A percentile compares a stretch with the other conserved stretches of the same genome.
Conservation (phyloP, 2,329 filamentous ascomycete genomes). For the Pseudogymnoascus destructans region DNA sequence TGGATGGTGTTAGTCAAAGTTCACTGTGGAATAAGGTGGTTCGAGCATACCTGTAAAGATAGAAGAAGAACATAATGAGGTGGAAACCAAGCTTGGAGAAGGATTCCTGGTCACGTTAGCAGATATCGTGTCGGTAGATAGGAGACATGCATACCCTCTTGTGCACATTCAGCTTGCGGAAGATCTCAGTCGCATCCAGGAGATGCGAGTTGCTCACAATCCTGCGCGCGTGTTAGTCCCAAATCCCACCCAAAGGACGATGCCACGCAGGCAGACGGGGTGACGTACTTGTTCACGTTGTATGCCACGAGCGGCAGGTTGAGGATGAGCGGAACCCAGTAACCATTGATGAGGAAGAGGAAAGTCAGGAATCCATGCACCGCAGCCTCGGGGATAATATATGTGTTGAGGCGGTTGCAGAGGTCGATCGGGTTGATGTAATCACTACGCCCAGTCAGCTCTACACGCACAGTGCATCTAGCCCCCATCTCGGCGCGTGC, state of each 20-base stretch:
- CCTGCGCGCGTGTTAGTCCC: slow-evolving; percentile 35
- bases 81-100: slow-evolving; percentile 99
- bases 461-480: neutral
- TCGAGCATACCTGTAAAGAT: slow-evolving; percentile 58
- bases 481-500: neutral
- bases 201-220: slow-evolving; percentile 96
- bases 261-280: neutral
- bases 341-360: slow-evolving; percentile 95
- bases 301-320: slow-evolving; percentile 86
- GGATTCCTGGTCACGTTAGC: slow-evolving; percentile 55
- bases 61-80: slow-evolving; percentile 99
- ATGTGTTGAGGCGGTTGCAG: slow-evolving; percentile 99
- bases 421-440: slow-evolving; percentile 99
- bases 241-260: neutral
- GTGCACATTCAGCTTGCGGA: slow-evolving; percentile 96
- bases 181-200: slow-evolving; percentile 95
- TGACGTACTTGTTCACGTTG: slow-evolving; percentile 91
- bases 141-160: slow-evolving; percentile 60
- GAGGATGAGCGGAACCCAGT: slow-evolving; percentile 86
- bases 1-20: neutral
- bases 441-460: slow-evolving; percentile 46
- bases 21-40: neutral
- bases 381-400: slow-evolving; percentile 96
- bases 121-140: neutral
- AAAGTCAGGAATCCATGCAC: slow-evolving; percentile 93